phyloP scores from a whole-genome alignment of 2,329 filamentous ascomycete species.

The Apiospora pterosperma region DNA sequence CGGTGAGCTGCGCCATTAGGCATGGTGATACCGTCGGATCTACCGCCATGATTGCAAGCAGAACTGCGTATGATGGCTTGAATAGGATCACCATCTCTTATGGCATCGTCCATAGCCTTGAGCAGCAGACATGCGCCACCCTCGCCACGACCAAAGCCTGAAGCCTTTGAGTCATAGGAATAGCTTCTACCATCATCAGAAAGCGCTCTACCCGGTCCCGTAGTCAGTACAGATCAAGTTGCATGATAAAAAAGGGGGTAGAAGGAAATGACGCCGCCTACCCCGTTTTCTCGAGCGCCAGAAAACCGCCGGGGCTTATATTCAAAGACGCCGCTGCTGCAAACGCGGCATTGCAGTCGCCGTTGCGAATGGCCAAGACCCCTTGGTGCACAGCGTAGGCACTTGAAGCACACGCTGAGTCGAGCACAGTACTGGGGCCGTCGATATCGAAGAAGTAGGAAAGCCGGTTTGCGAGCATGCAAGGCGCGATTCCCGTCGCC shows the following conservation, averaged over 20 bases:
- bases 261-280: neutral
- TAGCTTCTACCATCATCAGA: conserved; percentile 6
- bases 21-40: conserved; percentile 2
- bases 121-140: conserved; percentile 8
- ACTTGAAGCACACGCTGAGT: conserved; percentile 57
- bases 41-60: neutral
- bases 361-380: neutral
- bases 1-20: conserved; percentile 3
- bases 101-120: conserved; percentile 8
- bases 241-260: too few relatives aligned
- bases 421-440: conserved; percentile 54
- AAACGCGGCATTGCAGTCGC: neutral
- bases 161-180: conserved; percentile 8
- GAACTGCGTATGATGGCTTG: conserved; percentile 5
- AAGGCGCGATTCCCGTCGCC: conserved; percentile 49
- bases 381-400: conserved; percentile 53
- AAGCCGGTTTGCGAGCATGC: conserved; percentile 53
- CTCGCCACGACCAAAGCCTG: conserved; percentile 10
- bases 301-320: neutral
- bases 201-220: neutral
- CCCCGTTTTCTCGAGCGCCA: conserved; percentile 1
- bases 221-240: neutral
- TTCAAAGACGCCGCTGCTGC: neutral
- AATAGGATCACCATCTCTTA: conserved; percentile 11
- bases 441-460: conserved; percentile 53